A percentile compares a stretch with the other conserved stretches of the same genome.
Evolutionary conservation across 805 yeast species (phyloP).

Genomic region (Isabelozyma rhagii): DNA sequence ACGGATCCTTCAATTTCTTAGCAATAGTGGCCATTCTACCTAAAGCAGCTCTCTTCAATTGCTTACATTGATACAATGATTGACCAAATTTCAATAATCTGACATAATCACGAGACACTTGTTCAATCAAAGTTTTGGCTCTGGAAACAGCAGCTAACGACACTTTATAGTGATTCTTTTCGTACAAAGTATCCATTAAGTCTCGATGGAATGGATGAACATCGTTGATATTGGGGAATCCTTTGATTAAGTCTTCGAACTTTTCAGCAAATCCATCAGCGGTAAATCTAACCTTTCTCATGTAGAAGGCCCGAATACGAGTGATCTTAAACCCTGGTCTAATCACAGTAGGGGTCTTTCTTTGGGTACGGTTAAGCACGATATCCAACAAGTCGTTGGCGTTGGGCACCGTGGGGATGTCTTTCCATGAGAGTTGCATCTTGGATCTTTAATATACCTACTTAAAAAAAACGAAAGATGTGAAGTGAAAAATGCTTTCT

Average conservation of each 20-base stretch:
- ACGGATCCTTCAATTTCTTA: slow-evolving; percentile 92
- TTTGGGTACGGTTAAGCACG: slow-evolving; percentile 94
- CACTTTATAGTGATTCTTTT: slow-evolving; percentile 96
- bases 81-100: slow-evolving; percentile 96
- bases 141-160: slow-evolving; percentile 92
- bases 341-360: slow-evolving; percentile 98
- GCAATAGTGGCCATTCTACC: slow-evolving; percentile 99
- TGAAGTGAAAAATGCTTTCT: not conserved
- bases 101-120: slow-evolving; percentile 92
- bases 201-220: slow-evolving; percentile 98
- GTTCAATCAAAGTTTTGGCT: slow-evolving; percentile 92
- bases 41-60: slow-evolving; percentile 94
- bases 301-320: slow-evolving; percentile 94
- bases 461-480: not conserved
- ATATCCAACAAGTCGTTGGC: slow-evolving; percentile 93
- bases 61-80: slow-evolving; percentile 97
- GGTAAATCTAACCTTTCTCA: slow-evolving; percentile 96
- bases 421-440: slow-evolving; percentile 98
- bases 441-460: not conserved
- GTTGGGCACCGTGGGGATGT: slow-evolving; percentile 91
- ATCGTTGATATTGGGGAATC: slow-evolving; percentile 95
- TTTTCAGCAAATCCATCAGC: slow-evolving; percentile 96
- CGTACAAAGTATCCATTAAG: slow-evolving; percentile 95
- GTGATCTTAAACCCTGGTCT: slow-evolving; percentile 95
- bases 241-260: slow-evolving; percentile 76